Base-by-base conservation (phyloP, 164 flowering plant genomes). In the Buxus sempervirens region DNA sequence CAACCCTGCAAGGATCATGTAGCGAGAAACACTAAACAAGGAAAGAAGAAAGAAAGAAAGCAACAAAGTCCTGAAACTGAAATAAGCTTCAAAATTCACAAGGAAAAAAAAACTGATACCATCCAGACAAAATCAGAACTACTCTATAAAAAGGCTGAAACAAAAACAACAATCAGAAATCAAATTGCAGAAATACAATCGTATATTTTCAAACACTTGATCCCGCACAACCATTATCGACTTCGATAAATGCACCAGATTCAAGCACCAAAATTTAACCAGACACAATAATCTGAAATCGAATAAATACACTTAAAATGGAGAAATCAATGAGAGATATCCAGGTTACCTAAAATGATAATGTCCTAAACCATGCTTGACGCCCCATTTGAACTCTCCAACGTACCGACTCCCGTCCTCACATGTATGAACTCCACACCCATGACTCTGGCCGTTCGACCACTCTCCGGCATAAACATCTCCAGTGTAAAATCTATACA, bases 381-480 rank as follows among this genome's bases (percentile, higher is more conserved):
- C 77, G 26, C 82, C 82, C 75, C 78, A 74, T 66, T 79, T 79
- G 70, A 79, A 79, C 36, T 79, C 77, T 0, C 80, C 82, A 38
- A 79, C 73, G 74, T 76, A 79, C 10, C 78, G 59, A 45, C 82
- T 79, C 19, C 80, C 79, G 66, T 79, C 82, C 68, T 71, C 77
- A 38, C 82, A 79, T 22, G 82, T 79, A 63, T 76, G 82, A 42
- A 79, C 63, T 32, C 82, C 82, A 54, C 73, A 70, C 1, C 82
- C 82, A 74, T 79, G 82, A 56, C 79, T 76, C 73, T 79, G 82
- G 54, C 82, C 82, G 68, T 73, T 79, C 5, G 77, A 73, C 82
- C 82, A 79, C 53, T 79, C 78, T 25, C 80, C 82, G 0, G 76
- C 75, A 72, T 79, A 79, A 19, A 77, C 77, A 74, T 79, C 82